phyloP scores from a whole-genome alignment of 306 rosid genomes.

The Trifolium repens region DNA sequence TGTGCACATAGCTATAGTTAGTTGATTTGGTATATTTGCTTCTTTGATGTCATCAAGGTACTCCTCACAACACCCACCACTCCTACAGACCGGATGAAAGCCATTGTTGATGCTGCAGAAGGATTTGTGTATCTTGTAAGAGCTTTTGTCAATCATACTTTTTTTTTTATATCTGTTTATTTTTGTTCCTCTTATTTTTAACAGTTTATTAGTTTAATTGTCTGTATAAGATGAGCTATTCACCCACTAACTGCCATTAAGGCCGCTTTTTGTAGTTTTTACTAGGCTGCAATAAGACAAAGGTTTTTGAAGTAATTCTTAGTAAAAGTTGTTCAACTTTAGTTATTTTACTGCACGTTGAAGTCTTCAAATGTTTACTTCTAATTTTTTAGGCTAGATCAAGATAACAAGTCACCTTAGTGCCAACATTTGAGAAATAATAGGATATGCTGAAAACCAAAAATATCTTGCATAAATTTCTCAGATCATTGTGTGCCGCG shows the following conservation, averaged over 20 bases:
- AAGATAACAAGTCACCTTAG: neutral
- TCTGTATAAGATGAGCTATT: constrained; percentile 22
- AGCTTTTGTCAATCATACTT: constrained; percentile 31
- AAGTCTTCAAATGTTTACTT: neutral
- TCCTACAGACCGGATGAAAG: constrained; percentile 77
- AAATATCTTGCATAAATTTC: constrained; percentile 12
- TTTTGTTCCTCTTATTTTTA: constrained; percentile 6
- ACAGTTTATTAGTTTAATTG: neutral
- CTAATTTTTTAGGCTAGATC: neutral
- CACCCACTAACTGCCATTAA: too few species aligned
- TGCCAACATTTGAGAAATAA: constrained; percentile 29
- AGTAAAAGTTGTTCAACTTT: neutral
- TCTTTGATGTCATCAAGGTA: constrained; percentile 61
- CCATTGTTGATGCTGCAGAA: constrained; percentile 86
- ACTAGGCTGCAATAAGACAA: neutral
- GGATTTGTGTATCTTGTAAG: constrained; percentile 95
- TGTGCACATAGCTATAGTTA: neutral
- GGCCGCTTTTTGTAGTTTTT: neutral
- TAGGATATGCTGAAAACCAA: constrained; percentile 2
- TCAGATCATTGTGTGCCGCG: constrained; percentile 11
- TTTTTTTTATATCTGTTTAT: constrained; percentile 3
- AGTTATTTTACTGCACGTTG: neutral
- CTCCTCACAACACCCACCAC: constrained; percentile 94
- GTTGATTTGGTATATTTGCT: constrained; percentile 36
- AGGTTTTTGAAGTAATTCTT: neutral